Conservation (phyloP, 129 eudicot genomes). For the Chrysanthemum makinoi region DNA sequence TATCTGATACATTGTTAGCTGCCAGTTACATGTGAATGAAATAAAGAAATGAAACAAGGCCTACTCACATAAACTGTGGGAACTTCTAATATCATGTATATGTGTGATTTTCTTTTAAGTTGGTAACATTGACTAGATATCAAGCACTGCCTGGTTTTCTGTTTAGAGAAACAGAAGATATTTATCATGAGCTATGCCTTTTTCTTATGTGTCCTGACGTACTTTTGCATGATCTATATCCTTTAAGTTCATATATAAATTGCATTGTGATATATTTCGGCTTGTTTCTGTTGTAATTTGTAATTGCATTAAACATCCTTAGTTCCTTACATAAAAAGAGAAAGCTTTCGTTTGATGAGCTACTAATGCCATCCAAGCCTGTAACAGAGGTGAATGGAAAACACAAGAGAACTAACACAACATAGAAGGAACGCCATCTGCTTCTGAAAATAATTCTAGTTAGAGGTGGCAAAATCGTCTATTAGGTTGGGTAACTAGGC, state of each 20-base stretch:
- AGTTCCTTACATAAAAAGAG: no score
- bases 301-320: no score
- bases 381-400: slow-evolving; percentile 12
- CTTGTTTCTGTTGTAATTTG: no score
- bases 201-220: slow-evolving; percentile 9
- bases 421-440: background rate
- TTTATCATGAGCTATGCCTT: background rate
- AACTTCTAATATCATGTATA: no score
- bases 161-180: background rate
- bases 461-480: background rate
- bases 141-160: background rate
- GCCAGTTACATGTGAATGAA: background rate
- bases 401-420: slow-evolving; percentile 12
- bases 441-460: background rate
- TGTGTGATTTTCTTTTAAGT: background rate
- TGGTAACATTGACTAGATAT: background rate
- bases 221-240: background rate
- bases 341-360: no score
- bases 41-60: background rate
- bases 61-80: background rate
- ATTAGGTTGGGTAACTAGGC: background rate
- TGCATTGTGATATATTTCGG: background rate
- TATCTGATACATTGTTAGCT: slow-evolving; percentile 11
- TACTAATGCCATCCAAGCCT: slow-evolving; percentile 7
- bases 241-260: background rate